Evolutionary conservation across 805 yeast species (phyloP).

Genomic region (Saccharomyces paradoxus): DNA sequence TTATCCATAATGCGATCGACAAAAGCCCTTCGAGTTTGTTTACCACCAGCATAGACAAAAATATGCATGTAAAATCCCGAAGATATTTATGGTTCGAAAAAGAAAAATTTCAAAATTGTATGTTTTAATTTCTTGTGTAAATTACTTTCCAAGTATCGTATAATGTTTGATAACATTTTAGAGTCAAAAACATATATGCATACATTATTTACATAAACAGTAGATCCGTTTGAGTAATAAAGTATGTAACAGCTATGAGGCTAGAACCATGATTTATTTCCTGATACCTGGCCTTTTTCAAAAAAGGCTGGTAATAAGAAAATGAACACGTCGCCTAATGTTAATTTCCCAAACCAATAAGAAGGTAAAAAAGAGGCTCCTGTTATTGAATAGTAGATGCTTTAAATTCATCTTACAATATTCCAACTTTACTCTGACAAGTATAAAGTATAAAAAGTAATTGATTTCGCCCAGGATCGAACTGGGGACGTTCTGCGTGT

Average conservation of each 20-base stretch:
- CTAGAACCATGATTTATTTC: too few relatives aligned
- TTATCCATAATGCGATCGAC: neutral
- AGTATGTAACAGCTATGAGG: too few relatives aligned
- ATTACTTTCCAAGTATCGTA: neutral
- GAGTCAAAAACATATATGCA: too few relatives aligned
- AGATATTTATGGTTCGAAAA: neutral
- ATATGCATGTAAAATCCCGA: neutral
- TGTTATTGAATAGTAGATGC: too few relatives aligned
- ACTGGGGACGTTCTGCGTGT: constrained; percentile 99
- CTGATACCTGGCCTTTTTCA: too few relatives aligned
- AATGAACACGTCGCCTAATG: too few relatives aligned
- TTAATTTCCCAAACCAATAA: too few relatives aligned
- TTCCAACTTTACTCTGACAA: neutral
- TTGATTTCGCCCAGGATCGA: constrained; percentile 99
- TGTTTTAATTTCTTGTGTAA: neutral
- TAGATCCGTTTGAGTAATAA: too few relatives aligned
- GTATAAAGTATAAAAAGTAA: neutral
- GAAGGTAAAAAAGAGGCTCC: too few relatives aligned
- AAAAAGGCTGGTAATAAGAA: too few relatives aligned
- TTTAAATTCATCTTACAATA: neutral
- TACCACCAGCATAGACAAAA: neutral
- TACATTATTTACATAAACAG: too few relatives aligned
- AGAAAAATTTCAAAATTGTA: neutral
- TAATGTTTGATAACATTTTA: too few relatives aligned
- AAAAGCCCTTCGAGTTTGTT: neutral